These are phyloP conservation scores for Hypholoma fasciculare DNA, from an alignment of 768 basidiomycete genomes.

Conservation along the genomic window DNA sequence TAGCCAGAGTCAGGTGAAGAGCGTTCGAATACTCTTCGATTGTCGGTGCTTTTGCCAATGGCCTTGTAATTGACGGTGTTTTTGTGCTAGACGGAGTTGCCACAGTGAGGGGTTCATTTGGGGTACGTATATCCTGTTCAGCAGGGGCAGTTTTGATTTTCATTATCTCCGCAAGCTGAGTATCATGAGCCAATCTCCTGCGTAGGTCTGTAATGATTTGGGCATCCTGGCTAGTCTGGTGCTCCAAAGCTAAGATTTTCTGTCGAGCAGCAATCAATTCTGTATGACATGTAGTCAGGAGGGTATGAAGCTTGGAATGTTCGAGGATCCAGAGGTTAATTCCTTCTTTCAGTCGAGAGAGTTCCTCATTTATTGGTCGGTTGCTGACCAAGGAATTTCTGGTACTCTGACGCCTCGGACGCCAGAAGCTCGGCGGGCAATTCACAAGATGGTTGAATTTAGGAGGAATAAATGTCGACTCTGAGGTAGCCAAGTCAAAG, in stretches of 20 bases:
- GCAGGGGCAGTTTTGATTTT: neutral
- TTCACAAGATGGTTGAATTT: constrained; percentile 14
- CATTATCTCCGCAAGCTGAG: constrained; percentile 8
- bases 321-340: constrained; percentile 22
- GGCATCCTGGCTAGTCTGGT: constrained; percentile 16
- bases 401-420: constrained; percentile 10
- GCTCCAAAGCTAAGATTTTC: constrained; percentile 16
- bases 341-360: constrained; percentile 15
- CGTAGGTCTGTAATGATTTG: constrained; percentile 16
- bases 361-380: constrained; percentile 13
- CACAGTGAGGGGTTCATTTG: neutral
- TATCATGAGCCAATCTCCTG: constrained; percentile 18
- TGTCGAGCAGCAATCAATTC: constrained; percentile 17
- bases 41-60: constrained; percentile 27
- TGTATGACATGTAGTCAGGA: constrained; percentile 16
- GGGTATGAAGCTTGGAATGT: constrained; percentile 18
- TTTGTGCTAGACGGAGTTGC: neutral
- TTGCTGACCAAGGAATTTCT: constrained; percentile 9
- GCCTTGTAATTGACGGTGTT: neutral
- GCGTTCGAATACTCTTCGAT: constrained; percentile 48
- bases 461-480: constrained; percentile 6
- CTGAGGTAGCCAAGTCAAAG: constrained; percentile 19
- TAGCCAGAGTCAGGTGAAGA: constrained; percentile 44
- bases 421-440: constrained; percentile 10
- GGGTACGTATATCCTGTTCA: neutral